Conservation (phyloP, 495 filamentous ascomycete genomes). For the Monascus purpureus region DNA sequence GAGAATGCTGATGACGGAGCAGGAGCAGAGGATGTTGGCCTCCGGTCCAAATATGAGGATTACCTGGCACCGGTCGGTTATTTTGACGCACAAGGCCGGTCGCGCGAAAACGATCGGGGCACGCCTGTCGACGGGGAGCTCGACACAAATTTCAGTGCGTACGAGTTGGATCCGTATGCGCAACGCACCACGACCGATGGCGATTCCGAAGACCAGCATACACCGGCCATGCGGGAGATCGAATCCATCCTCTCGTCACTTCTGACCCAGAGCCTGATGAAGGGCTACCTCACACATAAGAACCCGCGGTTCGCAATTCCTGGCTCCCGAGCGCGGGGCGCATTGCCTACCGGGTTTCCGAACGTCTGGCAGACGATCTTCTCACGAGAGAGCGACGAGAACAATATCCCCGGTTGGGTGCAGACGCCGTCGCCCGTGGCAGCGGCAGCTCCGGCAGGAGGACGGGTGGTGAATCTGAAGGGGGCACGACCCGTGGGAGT, state of each 20-base stretch:
- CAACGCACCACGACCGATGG: conserved; percentile 3
- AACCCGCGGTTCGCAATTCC: conserved; percentile 67
- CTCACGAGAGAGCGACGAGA: conserved; percentile 23
- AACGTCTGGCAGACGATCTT: conserved; percentile 44
- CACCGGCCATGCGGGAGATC: conserved; percentile 48
- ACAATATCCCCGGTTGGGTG: conserved; percentile 44
- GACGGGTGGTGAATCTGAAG: conserved; percentile 39
- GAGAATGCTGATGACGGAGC: too few relatives aligned
- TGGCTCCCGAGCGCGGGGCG: conserved; percentile 52
- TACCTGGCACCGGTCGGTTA: conserved; percentile 21
- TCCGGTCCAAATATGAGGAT: conserved; percentile 21
- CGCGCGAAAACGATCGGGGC: conserved; percentile 13
- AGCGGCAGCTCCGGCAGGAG: conserved; percentile 11
- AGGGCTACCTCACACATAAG: conserved; percentile 71
- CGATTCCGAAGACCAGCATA: conserved; percentile 16
- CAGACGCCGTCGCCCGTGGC: conserved; percentile 12
- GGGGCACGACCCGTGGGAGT: conserved; percentile 39
- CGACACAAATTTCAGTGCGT: conserved; percentile 30
- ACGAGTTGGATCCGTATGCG: conserved; percentile 28
- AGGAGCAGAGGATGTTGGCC: background rate
- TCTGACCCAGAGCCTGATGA: conserved; percentile 68
- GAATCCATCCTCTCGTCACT: conserved; percentile 66
- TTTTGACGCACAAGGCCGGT: conserved; percentile 22
- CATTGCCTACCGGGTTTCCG: conserved; percentile 49
- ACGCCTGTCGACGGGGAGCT: conserved; percentile 23